Conservation (phyloP, 345 rosid species). For the Eucalyptus victrix region DNA sequence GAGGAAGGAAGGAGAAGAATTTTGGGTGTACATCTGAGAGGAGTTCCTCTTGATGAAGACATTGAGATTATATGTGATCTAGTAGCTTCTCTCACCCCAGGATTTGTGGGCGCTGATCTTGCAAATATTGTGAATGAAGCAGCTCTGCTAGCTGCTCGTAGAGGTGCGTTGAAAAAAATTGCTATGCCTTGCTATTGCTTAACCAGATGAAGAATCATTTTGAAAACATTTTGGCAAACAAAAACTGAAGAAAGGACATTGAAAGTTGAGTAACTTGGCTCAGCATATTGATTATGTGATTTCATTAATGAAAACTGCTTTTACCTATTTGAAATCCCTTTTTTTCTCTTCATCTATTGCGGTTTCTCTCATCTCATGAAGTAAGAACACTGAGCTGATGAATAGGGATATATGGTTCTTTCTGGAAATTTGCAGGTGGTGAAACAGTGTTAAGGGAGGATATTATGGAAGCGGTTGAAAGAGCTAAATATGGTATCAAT, state of each 20-base stretch:
- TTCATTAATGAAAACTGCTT: not conserved
- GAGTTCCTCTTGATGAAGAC: constrained; percentile 83
- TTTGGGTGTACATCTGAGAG: constrained; percentile 81
- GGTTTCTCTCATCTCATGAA: not conserved
- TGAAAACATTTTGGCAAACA: not conserved
- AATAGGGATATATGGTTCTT: not conserved
- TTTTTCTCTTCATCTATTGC: not conserved
- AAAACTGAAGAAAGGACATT: not conserved
- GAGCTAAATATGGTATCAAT: constrained; percentile 87
- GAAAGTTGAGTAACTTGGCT: not conserved
- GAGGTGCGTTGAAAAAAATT: constrained; percentile 33
- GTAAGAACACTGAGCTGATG: not conserved
- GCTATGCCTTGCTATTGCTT: not conserved
- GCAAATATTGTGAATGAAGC: constrained; percentile 93
- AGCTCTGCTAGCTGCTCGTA: constrained; percentile 90
- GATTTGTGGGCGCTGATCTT: constrained; percentile 95
- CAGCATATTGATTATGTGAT: not conserved
- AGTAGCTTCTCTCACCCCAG: constrained; percentile 84
- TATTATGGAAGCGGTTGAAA: constrained; percentile 91
- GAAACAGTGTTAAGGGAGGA: constrained; percentile 81
- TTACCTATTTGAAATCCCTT: not conserved
- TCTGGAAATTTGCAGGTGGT: constrained; percentile 25
- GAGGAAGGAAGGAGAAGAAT: constrained; percentile 88
- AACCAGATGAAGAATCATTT: not conserved
- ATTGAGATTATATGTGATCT: constrained; percentile 49